A percentile compares a stretch with the other conserved stretches of the same genome.
These are phyloP conservation scores for Fusarium paranaense DNA, from an alignment of 2,329 filamentous ascomycete species.

Conservation along the genomic window DNA sequence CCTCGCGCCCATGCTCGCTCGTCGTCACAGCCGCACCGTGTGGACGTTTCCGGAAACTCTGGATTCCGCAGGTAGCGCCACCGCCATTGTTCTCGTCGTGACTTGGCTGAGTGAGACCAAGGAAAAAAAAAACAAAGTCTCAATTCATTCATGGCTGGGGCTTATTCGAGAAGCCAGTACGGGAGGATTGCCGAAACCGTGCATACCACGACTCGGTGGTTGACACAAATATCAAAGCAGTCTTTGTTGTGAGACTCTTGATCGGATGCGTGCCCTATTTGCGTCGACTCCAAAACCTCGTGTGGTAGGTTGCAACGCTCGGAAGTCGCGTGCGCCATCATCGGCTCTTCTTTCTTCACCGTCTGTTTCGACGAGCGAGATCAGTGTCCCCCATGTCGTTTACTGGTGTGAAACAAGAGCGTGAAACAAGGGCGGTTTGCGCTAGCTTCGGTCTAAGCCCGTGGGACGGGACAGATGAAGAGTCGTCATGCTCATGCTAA, in stretches of 20 bases:
- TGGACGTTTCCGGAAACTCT: conserved; percentile 10
- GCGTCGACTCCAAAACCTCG: background rate
- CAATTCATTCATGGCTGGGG: background rate
- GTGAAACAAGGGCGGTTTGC: conserved; percentile 28
- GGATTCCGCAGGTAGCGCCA: conserved; percentile 14
- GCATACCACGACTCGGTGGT: background rate
- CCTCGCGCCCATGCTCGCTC: conserved; percentile 7
- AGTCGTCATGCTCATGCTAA: conserved; percentile 32
- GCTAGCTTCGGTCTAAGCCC: conserved; percentile 28
- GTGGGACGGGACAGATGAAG: conserved; percentile 9
- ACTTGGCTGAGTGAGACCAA: background rate
- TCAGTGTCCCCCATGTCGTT: conserved; percentile 8
- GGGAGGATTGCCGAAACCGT: background rate
- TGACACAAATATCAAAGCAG: background rate
- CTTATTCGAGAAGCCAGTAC: background rate
- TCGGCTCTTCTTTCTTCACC: conserved; percentile 28
- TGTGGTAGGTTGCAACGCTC: background rate
- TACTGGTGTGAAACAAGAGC: conserved; percentile 37
- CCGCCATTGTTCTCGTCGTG: conserved; percentile 10
- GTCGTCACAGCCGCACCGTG: background rate
- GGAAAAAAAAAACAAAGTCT: background rate
- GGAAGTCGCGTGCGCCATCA: conserved; percentile 17
- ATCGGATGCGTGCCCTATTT: background rate
- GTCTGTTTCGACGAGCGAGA: conserved; percentile 12
- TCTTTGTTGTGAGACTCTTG: background rate